Evolutionary conservation across 2,329 filamentous ascomycete genomes (phyloP).

Genomic region (Fusarium paranaense): DNA sequence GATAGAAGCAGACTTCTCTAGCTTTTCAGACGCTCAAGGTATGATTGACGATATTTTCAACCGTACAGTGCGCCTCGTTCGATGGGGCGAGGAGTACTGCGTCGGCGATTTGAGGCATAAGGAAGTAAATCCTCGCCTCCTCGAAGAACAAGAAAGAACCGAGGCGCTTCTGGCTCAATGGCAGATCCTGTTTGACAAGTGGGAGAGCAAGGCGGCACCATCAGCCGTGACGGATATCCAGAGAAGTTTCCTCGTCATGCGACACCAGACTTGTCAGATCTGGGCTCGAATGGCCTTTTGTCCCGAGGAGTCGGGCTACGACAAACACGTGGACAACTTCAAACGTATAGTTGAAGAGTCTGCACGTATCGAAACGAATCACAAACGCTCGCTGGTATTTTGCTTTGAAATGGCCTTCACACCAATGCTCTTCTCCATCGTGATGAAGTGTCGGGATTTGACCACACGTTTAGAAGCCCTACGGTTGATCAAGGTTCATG

Average conservation of each 20-base stretch:
- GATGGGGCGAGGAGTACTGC: background rate
- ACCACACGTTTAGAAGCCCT: background rate
- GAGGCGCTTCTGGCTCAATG: background rate
- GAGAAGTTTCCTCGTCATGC: conserved; percentile 2
- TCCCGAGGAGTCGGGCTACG: conserved; percentile 7
- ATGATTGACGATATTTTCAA: conserved; percentile 21
- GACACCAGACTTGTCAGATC: conserved; percentile 2
- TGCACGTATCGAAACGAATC: background rate
- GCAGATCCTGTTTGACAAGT: background rate
- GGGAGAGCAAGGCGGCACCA: background rate
- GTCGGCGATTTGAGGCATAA: background rate
- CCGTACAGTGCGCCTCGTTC: background rate
- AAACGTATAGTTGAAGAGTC: conserved; percentile 2
- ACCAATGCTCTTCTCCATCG: background rate
- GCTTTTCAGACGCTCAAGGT: conserved; percentile 10
- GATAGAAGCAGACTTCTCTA: background rate
- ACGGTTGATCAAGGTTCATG: background rate
- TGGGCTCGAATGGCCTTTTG: conserved; percentile 15
- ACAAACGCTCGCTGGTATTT: background rate
- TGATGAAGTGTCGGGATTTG: background rate
- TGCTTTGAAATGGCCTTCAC: background rate
- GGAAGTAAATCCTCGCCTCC: background rate
- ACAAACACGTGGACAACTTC: conserved; percentile 9
- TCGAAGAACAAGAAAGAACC: background rate
- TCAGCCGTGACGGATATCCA: background rate